A percentile compares a stretch with the other conserved stretches of the same genome.
These are phyloP conservation scores for Talaromyces borbonicus DNA, from an alignment of 495 filamentous ascomycete genomes.

Conservation along the genomic window DNA sequence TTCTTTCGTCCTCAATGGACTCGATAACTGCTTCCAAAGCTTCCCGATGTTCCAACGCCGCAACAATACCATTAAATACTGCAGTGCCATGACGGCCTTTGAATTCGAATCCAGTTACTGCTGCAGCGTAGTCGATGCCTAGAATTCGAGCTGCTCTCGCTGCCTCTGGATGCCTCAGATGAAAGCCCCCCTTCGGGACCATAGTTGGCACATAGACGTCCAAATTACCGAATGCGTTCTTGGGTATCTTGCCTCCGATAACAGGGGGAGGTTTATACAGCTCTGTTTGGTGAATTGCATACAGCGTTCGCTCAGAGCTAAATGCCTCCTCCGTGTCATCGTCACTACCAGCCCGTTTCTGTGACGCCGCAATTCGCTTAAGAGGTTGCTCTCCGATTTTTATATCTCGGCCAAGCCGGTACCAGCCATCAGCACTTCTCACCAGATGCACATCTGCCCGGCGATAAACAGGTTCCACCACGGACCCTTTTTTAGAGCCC, in stretches of 20 bases:
- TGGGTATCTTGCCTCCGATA: conserved; percentile 62
- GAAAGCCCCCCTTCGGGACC: conserved; percentile 72
- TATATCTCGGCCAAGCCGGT: conserved; percentile 69
- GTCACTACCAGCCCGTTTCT: conserved; percentile 27
- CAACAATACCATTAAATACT: conserved; percentile 62
- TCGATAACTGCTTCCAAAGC: conserved; percentile 58
- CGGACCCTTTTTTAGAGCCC: conserved; percentile 38
- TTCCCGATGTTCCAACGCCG: conserved; percentile 59
- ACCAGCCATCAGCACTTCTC: conserved; percentile 77
- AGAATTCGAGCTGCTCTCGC: conserved; percentile 63
- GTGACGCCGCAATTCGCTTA: conserved; percentile 48
- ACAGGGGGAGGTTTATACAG: conserved; percentile 69
- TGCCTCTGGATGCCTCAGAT: conserved; percentile 59
- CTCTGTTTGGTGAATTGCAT: conserved; percentile 65
- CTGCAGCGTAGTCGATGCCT: conserved; percentile 78
- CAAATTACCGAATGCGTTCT: conserved; percentile 80
- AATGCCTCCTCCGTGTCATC: conserved; percentile 33
- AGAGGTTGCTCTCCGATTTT: conserved; percentile 64
- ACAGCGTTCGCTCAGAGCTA: conserved; percentile 44
- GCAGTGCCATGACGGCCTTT: conserved; percentile 74
- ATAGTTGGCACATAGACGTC: conserved; percentile 90
- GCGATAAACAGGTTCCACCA: conserved; percentile 63
- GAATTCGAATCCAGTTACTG: conserved; percentile 85
- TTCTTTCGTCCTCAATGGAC: conserved; percentile 52
- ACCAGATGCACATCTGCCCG: conserved; percentile 69